Conservation (phyloP, 2,329 filamentous ascomycete species). For the Pseudogymnoascus sp. region DNA sequence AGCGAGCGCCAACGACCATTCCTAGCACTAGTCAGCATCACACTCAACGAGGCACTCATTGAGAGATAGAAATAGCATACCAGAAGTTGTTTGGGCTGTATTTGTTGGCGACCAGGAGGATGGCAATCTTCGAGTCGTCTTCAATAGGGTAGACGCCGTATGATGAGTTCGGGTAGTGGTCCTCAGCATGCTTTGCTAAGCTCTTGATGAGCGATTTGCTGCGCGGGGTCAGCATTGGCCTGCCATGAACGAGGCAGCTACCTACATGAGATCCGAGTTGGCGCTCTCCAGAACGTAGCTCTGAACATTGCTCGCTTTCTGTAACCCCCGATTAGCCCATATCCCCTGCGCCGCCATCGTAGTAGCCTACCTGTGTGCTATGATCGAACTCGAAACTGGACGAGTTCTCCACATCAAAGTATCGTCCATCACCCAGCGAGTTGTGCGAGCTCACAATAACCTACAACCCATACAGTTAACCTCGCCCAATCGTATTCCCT, state of each 20-base stretch:
- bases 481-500: neutral
- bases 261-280: slow-evolving; percentile 74
- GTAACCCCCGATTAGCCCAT: slow-evolving; percentile 9
- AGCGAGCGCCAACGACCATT: slow-evolving; percentile 93
- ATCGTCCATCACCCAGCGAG: slow-evolving; percentile 68
- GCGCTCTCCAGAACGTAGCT: slow-evolving; percentile 69
- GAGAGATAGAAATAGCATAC: slow-evolving; percentile 37
- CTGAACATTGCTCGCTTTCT: slow-evolving; percentile 78
- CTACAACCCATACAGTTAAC: slow-evolving; percentile 30
- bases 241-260: slow-evolving; percentile 8
- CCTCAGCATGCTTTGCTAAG: slow-evolving; percentile 65
- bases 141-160: slow-evolving; percentile 77
- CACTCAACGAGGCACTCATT: neutral
- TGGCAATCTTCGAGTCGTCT: slow-evolving; percentile 65
- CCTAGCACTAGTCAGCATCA: slow-evolving; percentile 39
- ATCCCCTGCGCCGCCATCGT: neutral
- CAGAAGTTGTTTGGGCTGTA: slow-evolving; percentile 98
- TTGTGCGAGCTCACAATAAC: slow-evolving; percentile 82
- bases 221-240: slow-evolving; percentile 12
- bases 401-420: slow-evolving; percentile 83
- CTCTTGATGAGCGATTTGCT: slow-evolving; percentile 80
- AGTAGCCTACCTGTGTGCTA: slow-evolving; percentile 53
- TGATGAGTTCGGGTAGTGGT: slow-evolving; percentile 79
- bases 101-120: slow-evolving; percentile 87
- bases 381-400: slow-evolving; percentile 89